These are phyloP conservation scores for Fusarium mundagurra DNA, from an alignment of 2,329 filamentous ascomycete genomes.

Conservation along the genomic window DNA sequence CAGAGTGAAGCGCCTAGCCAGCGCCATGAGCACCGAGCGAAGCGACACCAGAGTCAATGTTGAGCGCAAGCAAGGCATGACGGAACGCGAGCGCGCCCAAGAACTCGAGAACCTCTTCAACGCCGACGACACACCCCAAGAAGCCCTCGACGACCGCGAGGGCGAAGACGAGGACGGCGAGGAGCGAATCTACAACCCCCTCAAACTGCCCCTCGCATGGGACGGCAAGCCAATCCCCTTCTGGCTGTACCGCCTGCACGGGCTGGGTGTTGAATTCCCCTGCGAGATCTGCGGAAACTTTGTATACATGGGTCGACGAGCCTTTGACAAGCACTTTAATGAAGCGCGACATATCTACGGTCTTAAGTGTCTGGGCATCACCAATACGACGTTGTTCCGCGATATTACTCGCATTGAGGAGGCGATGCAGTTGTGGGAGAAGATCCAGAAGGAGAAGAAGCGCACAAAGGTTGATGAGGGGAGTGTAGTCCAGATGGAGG, in stretches of 20 bases:
- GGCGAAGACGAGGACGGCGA: conserved; percentile 81
- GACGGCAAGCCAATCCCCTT: conserved; percentile 99
- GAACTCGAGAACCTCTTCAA: conserved; percentile 88
- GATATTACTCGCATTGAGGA: conserved; percentile 95
- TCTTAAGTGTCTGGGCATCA: conserved; percentile 92
- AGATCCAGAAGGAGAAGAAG: conserved; percentile 88
- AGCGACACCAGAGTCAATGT: conserved; percentile 93
- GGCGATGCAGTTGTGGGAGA: conserved; percentile 88
- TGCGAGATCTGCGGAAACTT: conserved; percentile 99
- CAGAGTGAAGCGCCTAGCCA: conserved; percentile 80
- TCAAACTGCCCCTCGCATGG: conserved; percentile 96
- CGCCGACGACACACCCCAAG: conserved; percentile 45
- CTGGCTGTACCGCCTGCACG: conserved; percentile 98
- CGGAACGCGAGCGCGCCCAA: conserved; percentile 91
- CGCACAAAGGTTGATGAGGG: conserved; percentile 79
- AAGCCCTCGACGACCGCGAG: conserved; percentile 63
- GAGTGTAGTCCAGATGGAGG: conserved; percentile 97
- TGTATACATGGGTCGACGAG: conserved; percentile 96
- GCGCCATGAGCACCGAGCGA: conserved; percentile 86
- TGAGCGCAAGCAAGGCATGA: conserved; percentile 97
- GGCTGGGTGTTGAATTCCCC: conserved; percentile 90
- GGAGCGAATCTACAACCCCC: conserved; percentile 93
- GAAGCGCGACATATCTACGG: conserved; percentile 94
- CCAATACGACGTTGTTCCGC: conserved; percentile 87
- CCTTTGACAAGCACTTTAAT: conserved; percentile 98